phyloP scores from a whole-genome alignment of 805 yeast genomes.

The Lipomyces chichibuensis region DNA sequence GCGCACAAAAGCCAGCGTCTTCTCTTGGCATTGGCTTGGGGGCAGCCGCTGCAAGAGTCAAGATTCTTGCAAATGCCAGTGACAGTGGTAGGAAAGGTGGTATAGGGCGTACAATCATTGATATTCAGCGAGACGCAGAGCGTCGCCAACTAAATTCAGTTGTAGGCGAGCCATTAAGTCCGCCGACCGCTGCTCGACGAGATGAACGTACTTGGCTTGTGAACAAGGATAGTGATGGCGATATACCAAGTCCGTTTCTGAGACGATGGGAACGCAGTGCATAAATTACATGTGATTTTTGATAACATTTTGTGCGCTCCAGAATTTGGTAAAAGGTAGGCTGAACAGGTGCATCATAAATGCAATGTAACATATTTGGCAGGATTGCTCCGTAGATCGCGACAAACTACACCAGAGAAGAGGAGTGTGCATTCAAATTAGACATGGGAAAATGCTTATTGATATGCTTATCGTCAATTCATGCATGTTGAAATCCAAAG shows the following conservation, averaged over 20 bases:
- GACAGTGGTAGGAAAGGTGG: conserved; percentile 35
- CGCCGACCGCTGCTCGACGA: not conserved
- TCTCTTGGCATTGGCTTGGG: conserved; percentile 38
- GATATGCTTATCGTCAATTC: too few relatives aligned
- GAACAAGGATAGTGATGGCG: conserved; percentile 18
- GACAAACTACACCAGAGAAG: too few relatives aligned
- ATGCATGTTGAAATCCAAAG: too few relatives aligned
- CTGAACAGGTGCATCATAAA: not conserved
- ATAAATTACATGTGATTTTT: not conserved
- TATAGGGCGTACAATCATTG: conserved; percentile 40
- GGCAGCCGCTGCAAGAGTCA: conserved; percentile 41
- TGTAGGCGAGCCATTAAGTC: not conserved
- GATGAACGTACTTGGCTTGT: conserved; percentile 8
- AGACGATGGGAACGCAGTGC: conserved; percentile 25
- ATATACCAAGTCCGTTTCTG: conserved; percentile 23
- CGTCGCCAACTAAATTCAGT: conserved; percentile 2
- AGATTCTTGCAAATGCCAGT: conserved; percentile 41
- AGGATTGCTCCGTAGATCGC: too few relatives aligned
- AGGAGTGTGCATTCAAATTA: too few relatives aligned
- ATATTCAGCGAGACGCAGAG: conserved; percentile 40
- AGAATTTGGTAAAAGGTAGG: not conserved
- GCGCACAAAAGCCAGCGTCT: conserved; percentile 18
- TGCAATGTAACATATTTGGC: not conserved
- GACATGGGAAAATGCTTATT: too few relatives aligned
- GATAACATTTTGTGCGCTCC: not conserved